Evolutionary conservation across 495 filamentous ascomycete genomes (phyloP).

Genomic region (Trichoderma asperelloides): DNA sequence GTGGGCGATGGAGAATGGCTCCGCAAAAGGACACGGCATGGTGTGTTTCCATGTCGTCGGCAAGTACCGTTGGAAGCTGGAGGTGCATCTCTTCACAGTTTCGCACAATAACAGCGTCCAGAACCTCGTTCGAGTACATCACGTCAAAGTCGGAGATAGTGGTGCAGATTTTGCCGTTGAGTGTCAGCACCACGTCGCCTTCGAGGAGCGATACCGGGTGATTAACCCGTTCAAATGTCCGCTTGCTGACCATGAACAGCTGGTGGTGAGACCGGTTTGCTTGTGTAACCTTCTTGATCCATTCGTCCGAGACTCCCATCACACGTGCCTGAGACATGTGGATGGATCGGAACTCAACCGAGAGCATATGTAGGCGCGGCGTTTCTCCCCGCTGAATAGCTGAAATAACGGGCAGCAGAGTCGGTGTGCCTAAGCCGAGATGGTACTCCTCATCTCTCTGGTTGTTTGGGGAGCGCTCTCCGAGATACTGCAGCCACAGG

Average conservation of each 20-base stretch:
- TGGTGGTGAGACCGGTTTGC: slow-evolving; percentile 89
- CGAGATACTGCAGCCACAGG: slow-evolving; percentile 92
- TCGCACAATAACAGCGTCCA: slow-evolving; percentile 83
- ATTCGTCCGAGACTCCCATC: slow-evolving; percentile 94
- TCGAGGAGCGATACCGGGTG: slow-evolving; percentile 71
- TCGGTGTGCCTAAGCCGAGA: slow-evolving; percentile 83
- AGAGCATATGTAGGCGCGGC: slow-evolving; percentile 79
- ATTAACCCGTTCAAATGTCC: slow-evolving; percentile 49
- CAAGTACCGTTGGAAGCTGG: slow-evolving; percentile 76
- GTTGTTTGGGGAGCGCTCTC: slow-evolving; percentile 68
- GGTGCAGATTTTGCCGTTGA: slow-evolving; percentile 89
- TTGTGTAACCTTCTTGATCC: slow-evolving; percentile 79
- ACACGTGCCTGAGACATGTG: slow-evolving; percentile 97
- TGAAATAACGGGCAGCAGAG: slow-evolving; percentile 71
- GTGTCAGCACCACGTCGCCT: slow-evolving; percentile 83
- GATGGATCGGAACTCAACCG: slow-evolving; percentile 87
- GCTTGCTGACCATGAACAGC: slow-evolving; percentile 96
- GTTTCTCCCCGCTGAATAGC: slow-evolving; percentile 72
- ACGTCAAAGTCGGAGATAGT: slow-evolving; percentile 86
- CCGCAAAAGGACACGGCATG: slow-evolving; percentile 91
- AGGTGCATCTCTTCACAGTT: slow-evolving; percentile 70
- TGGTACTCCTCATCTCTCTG: slow-evolving; percentile 96
- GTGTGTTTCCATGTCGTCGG: slow-evolving; percentile 85
- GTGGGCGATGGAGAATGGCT: slow-evolving; percentile 83
- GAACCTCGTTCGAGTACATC: slow-evolving; percentile 82